A percentile compares a stretch with the other conserved stretches of the same genome.
phyloP scores from a whole-genome alignment of 1,284 basidiomycete species.

The Marasmius tenuissimus region DNA sequence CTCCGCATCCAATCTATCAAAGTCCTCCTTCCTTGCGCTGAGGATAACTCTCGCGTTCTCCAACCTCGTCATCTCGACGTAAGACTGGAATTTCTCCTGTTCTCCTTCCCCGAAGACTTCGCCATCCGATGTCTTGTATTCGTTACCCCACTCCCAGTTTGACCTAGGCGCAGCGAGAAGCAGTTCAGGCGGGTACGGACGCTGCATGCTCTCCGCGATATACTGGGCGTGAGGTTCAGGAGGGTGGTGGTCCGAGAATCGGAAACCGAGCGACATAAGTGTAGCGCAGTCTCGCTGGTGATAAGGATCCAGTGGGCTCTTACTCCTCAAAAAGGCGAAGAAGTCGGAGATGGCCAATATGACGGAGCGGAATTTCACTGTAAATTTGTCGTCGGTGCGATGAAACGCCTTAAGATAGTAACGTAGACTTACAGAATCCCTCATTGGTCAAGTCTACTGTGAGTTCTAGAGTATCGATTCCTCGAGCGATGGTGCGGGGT shows the following conservation, averaged over 20 bases:
- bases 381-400: too few relatives aligned
- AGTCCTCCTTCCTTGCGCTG: constrained; percentile 34
- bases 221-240: not conserved
- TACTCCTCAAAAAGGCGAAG: constrained; percentile 51
- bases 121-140: not conserved
- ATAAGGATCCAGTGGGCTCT: constrained; percentile 38
- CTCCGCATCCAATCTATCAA: constrained; percentile 11
- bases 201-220: constrained; percentile 1
- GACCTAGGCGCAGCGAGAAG: constrained; percentile 24
- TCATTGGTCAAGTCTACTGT: constrained; percentile 57
- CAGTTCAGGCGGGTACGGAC: not conserved
- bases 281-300: constrained; percentile 57
- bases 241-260: constrained; percentile 34
- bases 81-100: not conserved
- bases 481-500: constrained; percentile 41
- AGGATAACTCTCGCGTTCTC: constrained; percentile 46
- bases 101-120: not conserved
- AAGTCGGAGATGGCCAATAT: constrained; percentile 59
- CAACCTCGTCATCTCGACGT: constrained; percentile 40
- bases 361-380: constrained; percentile 57
- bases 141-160: not conserved
- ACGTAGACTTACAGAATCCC: constrained; percentile 46
- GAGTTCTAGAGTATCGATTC: constrained; percentile 62
- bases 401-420: not conserved
- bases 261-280: constrained; percentile 58